phyloP scores from a whole-genome alignment of 2,329 filamentous ascomycete genomes.

The Penicillium rolfsii region DNA sequence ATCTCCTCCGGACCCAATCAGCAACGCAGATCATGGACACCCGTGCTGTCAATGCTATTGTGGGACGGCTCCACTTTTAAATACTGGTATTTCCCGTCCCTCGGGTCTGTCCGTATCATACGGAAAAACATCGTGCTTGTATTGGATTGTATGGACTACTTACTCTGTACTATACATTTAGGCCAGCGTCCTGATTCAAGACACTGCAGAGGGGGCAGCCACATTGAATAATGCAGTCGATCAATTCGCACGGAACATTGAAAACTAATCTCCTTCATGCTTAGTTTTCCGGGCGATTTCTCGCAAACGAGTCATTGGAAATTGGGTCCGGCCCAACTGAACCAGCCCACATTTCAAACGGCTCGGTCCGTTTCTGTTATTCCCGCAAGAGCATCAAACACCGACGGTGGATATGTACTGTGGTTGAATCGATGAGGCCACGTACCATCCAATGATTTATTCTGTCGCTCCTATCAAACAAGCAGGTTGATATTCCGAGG shows the following conservation, averaged over 20 bases:
- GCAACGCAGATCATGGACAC: neutral
- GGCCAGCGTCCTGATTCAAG: neutral
- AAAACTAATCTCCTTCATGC: neutral
- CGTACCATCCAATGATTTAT: neutral
- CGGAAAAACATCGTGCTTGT: neutral
- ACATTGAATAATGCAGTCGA: neutral
- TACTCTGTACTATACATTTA: neutral
- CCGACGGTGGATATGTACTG: neutral
- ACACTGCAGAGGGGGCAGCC: too few species aligned
- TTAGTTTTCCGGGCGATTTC: neutral
- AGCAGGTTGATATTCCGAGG: neutral
- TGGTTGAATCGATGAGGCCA: neutral
- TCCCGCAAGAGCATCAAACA: neutral
- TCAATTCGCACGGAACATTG: neutral
- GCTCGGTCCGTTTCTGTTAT: constrained; percentile 4
- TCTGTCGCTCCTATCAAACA: too few species aligned
- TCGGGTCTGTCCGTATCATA: neutral
- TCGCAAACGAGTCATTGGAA: neutral
- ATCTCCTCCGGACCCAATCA: neutral
- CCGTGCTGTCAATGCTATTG: neutral
- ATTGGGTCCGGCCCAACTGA: neutral
- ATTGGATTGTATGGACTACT: neutral
- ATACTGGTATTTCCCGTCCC: neutral
- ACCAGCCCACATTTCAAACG: constrained; percentile 8
- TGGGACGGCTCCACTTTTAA: neutral